These are phyloP conservation scores for Podaxis mareebaensis DNA, from an alignment of 768 basidiomycete species.

Conservation along the genomic window DNA sequence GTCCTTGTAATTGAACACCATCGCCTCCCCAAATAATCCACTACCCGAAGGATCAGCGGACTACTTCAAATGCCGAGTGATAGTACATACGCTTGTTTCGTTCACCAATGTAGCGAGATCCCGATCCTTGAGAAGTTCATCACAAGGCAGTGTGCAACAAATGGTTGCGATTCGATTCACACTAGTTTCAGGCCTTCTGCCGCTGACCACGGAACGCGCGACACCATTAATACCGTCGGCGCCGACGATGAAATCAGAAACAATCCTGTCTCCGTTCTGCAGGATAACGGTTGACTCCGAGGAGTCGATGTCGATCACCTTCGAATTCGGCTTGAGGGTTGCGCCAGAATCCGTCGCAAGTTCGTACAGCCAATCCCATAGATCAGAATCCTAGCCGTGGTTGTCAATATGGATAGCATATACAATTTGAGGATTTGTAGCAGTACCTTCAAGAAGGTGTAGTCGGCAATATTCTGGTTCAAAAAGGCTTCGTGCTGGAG, in stretches of 20 bases:
- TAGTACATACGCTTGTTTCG: conserved; percentile 29
- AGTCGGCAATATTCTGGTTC: conserved; percentile 36
- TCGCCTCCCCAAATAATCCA: conserved; percentile 38
- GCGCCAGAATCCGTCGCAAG: conserved; percentile 51
- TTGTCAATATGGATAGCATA: conserved; percentile 2
- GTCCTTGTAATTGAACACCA: conserved; percentile 13
- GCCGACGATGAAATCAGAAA: conserved; percentile 56
- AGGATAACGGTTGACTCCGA: conserved; percentile 35
- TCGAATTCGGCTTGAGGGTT: conserved; percentile 40
- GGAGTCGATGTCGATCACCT: conserved; percentile 33
- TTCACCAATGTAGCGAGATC: conserved; percentile 30
- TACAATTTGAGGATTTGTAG: background rate
- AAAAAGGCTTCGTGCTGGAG: conserved; percentile 21
- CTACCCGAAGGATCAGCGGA: conserved; percentile 20
- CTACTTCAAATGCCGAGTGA: background rate
- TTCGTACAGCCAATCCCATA: conserved; percentile 47
- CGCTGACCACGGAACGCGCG: conserved; percentile 34
- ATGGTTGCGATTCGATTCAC: conserved; percentile 15
- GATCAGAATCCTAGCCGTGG: conserved; percentile 47
- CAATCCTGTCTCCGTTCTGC: conserved; percentile 42
- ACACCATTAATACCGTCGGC: conserved; percentile 56
- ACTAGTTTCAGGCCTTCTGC: conserved; percentile 14
- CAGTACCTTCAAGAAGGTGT: conserved; percentile 42
- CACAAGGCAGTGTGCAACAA: conserved; percentile 33
- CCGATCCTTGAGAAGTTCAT: conserved; percentile 31